Conservation (phyloP, 495 filamentous ascomycete genomes). For the Penicillium paxilli region DNA sequence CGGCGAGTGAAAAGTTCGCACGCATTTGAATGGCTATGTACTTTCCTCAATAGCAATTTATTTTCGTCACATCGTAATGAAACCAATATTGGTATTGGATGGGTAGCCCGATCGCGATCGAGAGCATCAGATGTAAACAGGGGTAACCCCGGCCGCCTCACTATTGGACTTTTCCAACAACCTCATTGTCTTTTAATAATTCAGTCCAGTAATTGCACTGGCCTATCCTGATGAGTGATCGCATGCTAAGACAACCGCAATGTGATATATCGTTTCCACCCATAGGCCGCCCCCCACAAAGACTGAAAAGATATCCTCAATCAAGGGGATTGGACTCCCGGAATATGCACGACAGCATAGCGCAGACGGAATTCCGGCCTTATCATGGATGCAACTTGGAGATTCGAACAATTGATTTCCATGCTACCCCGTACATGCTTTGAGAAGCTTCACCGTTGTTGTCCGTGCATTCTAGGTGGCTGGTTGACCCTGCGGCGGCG, state of each 20-base stretch:
- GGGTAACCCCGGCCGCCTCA: not conserved
- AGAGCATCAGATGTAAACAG: not conserved
- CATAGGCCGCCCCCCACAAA: not conserved
- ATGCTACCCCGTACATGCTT: not conserved
- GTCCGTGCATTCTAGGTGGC: constrained; percentile 7
- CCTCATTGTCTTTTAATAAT: not conserved
- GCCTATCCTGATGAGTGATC: not conserved
- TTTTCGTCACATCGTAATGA: not conserved
- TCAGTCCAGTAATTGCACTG: not conserved
- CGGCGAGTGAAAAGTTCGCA: not conserved
- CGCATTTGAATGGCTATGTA: not conserved
- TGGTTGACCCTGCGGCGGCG: not conserved
- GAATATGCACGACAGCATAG: constrained; percentile 21
- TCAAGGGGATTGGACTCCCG: constrained; percentile 3
- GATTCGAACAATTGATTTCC: not conserved
- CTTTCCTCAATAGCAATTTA: not conserved
- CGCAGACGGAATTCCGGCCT: constrained; percentile 11
- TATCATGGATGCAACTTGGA: constrained; percentile 12
- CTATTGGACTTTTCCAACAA: constrained; percentile 6
- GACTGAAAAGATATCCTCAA: constrained; percentile 11
- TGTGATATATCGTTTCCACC: constrained; percentile 13
- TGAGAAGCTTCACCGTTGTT: not conserved
- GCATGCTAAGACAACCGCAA: not conserved
- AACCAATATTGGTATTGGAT: not conserved
- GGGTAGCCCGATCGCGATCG: not conserved